Conservation (phyloP, 495 filamentous ascomycete genomes). For the Sabuloglossum arenarium region DNA sequence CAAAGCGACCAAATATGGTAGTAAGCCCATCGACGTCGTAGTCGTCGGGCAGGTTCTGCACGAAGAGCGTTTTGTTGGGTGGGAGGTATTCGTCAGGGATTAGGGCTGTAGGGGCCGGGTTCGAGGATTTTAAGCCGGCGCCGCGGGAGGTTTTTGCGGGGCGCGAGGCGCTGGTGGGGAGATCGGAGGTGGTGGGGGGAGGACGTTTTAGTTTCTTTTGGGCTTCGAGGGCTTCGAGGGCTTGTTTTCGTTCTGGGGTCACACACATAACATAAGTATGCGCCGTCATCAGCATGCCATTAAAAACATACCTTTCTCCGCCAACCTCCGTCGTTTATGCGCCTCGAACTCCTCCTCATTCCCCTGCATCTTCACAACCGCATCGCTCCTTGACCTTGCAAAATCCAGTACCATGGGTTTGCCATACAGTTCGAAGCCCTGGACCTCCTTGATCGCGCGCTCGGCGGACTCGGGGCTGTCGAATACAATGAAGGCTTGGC, state of each 20-base stretch:
- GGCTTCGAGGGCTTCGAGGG: conserved; percentile 58
- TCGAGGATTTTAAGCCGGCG: conserved; percentile 63
- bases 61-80: conserved; percentile 93
- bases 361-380: conserved; percentile 52
- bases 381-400: conserved; percentile 74
- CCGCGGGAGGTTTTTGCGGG: conserved; percentile 55
- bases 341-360: conserved; percentile 64
- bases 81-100: conserved; percentile 94
- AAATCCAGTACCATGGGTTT: conserved; percentile 81
- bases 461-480: conserved; percentile 54
- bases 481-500: conserved; percentile 93
- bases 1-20: conserved; percentile 69
- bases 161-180: conserved; percentile 33
- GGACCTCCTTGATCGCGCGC: conserved; percentile 68
- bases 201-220: conserved; percentile 68
- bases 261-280: no score
- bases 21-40: conserved; percentile 61
- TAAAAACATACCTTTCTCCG: conserved; percentile 59
- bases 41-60: conserved; percentile 80
- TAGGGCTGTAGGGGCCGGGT: conserved; percentile 44
- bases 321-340: conserved; percentile 68
- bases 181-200: no score
- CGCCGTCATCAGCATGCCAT: no score
- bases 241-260: conserved; percentile 95
- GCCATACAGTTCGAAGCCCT: conserved; percentile 86